Base-by-base conservation (phyloP, 306 rosid species). In the Casuarina glauca region DNA sequence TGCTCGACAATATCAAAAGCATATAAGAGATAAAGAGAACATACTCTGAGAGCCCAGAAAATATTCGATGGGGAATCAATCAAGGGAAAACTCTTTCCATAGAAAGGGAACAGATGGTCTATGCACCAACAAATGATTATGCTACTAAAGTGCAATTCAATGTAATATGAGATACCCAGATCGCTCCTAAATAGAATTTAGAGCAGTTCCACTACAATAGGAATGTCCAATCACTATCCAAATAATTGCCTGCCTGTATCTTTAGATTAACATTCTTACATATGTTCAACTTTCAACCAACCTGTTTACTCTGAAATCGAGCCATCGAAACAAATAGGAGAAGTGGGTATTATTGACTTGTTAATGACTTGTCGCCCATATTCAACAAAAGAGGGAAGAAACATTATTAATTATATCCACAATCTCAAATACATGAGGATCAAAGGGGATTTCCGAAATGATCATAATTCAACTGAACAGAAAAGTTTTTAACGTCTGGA, bases 1-100 rank as follows among this genome's bases (percentile, higher is more conserved):
- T 51, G 51, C 44, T 78, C 58, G 38, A 35, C 19, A 44, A 44
- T 69, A 1, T 55, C 26, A 70, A 74, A 79, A n/a, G 42, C 43
- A 60, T 68, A 60, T 6, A 53, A 76, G 63, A 70, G 50, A 76
- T 43, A 60, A 73, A 57, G 80, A 76, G 46, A 75, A 64, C 91
- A 6, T 90, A 92, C 96, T 87, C 93, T 89, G 51, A 73, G 50
- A 35, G 57, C 73, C 54, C 83, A 36, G 63, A 49, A 39, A 60
- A 84, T 43, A 78, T 67, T 83, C 76, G 72, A 51, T 39, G 74
- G 86, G 63, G 54, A 57, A 42, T 54, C 70, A 36, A 90, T 91
- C 81, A 91, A 91, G 90, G 50, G 63, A 85, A 87, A 81, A 82
- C 83, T 60, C 11, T 20, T 72, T 41, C 57, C 32, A 49, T 13